Evolutionary conservation across 2,329 filamentous ascomycete genomes (phyloP).

Genomic region (Zopfia rhizophila): DNA sequence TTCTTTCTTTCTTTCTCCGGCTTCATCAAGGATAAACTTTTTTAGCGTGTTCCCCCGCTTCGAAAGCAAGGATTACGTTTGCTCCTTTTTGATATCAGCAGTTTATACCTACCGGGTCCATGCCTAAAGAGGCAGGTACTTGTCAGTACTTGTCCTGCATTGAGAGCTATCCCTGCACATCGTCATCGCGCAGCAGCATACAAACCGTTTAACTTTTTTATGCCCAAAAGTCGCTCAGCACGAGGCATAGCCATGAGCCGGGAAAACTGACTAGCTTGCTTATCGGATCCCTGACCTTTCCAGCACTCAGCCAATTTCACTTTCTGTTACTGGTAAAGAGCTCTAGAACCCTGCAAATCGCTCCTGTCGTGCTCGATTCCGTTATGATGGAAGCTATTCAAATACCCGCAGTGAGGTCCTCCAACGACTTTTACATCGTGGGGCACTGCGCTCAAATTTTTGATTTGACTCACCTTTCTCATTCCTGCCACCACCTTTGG

Average conservation of each 20-base stretch:
- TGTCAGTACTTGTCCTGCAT: conserved; percentile 2
- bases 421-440: no score
- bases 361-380: conserved; percentile 11
- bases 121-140: conserved; percentile 10
- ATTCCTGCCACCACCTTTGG: no score
- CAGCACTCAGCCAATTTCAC: conserved; percentile 19
- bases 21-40: neutral
- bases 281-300: no score
- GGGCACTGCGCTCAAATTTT: neutral
- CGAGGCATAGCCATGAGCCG: neutral
- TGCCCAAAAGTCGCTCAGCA: neutral
- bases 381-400: conserved; percentile 24
- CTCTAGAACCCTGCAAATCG: conserved; percentile 7
- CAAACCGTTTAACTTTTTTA: neutral
- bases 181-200: conserved; percentile 9
- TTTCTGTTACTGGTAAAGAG: conserved; percentile 30
- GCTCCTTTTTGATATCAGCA: neutral
- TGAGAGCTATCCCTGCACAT: conserved; percentile 1
- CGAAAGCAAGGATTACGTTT: neutral
- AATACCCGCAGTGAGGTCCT: no score
- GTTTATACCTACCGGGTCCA: neutral
- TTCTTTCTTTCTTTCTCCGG: no score
- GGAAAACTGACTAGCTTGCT: no score
- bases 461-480: no score
- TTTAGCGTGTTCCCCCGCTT: neutral